Evolutionary conservation across 306 rosid species (phyloP).

Genomic region (Ormosia semicastrata): DNA sequence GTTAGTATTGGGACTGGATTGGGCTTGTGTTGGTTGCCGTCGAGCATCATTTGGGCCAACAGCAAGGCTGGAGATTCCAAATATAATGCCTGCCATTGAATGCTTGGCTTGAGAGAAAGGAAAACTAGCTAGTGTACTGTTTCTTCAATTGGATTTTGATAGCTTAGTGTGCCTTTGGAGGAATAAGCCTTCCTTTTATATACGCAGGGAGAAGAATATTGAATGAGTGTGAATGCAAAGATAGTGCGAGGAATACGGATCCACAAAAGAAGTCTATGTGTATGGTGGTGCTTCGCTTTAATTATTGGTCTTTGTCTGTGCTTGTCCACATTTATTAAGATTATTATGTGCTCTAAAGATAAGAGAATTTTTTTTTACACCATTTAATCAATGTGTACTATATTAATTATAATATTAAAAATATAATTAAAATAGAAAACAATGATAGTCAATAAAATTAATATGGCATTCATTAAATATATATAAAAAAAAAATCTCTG

Average conservation of each 20-base stretch:
- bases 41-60: slow-evolving; percentile 12
- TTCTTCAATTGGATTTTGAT: background rate
- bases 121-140: background rate
- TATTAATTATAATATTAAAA: no score
- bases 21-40: background rate
- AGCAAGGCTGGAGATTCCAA: slow-evolving; percentile 34
- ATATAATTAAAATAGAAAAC: no score
- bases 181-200: slow-evolving; percentile 22
- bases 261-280: background rate
- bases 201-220: background rate
- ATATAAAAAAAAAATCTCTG: no score
- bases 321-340: background rate
- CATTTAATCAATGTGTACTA: no score
- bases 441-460: no score
- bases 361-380: no score
- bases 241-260: slow-evolving; percentile 18
- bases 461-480: no score
- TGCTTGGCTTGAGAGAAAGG: background rate
- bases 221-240: slow-evolving; percentile 3
- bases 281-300: background rate
- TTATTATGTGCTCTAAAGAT: no score
- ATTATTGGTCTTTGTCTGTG: background rate
- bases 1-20: slow-evolving; percentile 1
- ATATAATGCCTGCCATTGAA: slow-evolving; percentile 36
- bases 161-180: background rate